phyloP scores from a whole-genome alignment of 495 filamentous ascomycete species.

The Xylaria sp. region DNA sequence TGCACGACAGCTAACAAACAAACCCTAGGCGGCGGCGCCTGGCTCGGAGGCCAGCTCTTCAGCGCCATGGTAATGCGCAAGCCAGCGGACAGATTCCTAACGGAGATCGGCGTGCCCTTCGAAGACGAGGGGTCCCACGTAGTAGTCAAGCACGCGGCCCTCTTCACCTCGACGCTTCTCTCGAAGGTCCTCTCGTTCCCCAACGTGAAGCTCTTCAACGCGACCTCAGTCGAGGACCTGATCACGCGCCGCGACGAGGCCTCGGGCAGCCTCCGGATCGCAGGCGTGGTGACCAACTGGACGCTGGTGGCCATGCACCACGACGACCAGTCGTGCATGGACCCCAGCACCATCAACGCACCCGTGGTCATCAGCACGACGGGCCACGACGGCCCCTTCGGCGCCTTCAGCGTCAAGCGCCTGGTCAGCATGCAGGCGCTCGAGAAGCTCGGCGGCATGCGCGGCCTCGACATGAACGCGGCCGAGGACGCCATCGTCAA shows the following conservation, averaged over 20 bases:
- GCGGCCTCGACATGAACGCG: slow-evolving; percentile 86
- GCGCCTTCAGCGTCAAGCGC: slow-evolving; percentile 86
- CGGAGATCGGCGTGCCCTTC: slow-evolving; percentile 80
- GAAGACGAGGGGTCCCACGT: slow-evolving; percentile 87
- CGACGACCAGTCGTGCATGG: slow-evolving; percentile 92
- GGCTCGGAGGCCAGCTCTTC: slow-evolving; percentile 93
- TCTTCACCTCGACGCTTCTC: slow-evolving; percentile 87
- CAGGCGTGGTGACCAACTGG: slow-evolving; percentile 94
- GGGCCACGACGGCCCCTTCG: slow-evolving; percentile 89
- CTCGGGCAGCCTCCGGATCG: slow-evolving; percentile 69
- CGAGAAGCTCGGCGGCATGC: slow-evolving; percentile 87
- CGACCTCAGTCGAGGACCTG: slow-evolving; percentile 87
- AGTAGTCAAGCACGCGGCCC: slow-evolving; percentile 90
- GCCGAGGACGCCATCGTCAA: slow-evolving; percentile 93
- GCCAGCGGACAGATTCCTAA: slow-evolving; percentile 83
- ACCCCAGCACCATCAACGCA: slow-evolving; percentile 94
- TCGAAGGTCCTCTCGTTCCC: slow-evolving; percentile 80
- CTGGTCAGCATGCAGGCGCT: slow-evolving; percentile 81
- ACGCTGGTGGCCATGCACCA: slow-evolving; percentile 90
- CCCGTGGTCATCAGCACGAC: slow-evolving; percentile 86
- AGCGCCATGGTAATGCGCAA: slow-evolving; percentile 93
- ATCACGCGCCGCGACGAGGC: slow-evolving; percentile 69
- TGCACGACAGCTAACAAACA: slow-evolving; percentile 33
- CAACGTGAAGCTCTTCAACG: slow-evolving; percentile 96
- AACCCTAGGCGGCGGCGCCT: slow-evolving; percentile 73